These are phyloP conservation scores for Rhodotorula sp. DNA, from an alignment of 1,284 basidiomycete species.

Conservation along the genomic window DNA sequence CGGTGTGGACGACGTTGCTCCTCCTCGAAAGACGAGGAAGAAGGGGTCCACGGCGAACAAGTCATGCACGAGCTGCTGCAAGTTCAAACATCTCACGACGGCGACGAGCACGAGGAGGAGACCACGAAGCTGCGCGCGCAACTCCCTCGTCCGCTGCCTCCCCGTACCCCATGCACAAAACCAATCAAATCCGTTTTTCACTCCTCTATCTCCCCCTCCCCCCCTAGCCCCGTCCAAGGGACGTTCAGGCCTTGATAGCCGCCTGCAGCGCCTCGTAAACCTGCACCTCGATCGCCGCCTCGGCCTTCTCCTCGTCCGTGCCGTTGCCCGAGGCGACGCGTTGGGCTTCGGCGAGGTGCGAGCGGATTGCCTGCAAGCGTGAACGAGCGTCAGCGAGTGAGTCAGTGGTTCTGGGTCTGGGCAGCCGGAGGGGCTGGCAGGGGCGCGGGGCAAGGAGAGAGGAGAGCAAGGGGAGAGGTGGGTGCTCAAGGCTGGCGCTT, in stretches of 20 bases:
- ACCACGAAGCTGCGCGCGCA: not conserved
- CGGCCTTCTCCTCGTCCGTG: conserved; percentile 84
- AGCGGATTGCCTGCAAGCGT: conserved; percentile 72
- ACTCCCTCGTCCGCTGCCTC: too few species aligned
- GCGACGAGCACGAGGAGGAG: too few species aligned
- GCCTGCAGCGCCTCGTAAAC: conserved; percentile 94
- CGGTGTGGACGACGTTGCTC: too few species aligned
- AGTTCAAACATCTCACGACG: too few species aligned
- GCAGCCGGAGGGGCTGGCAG: too few species aligned
- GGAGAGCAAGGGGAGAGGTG: too few species aligned
- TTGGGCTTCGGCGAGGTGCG: conserved; percentile 85
- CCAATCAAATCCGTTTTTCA: not conserved
- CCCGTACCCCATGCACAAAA: too few species aligned
- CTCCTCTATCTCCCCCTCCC: not conserved
- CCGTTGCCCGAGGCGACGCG: conserved; percentile 77
- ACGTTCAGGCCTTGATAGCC: conserved; percentile 57
- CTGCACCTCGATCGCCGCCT: conserved; percentile 91
- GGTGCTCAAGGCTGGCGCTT: too few species aligned
- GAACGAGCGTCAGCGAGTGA: not conserved
- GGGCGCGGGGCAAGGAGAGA: not conserved
- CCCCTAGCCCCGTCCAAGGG: not conserved
- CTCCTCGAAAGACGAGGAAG: too few species aligned
- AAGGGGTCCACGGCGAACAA: too few species aligned
- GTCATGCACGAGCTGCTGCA: too few species aligned
- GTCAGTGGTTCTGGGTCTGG: not conserved